Evolutionary conservation across 139 green algal species (phyloP).

Genomic region (Picochlorum sp.): DNA sequence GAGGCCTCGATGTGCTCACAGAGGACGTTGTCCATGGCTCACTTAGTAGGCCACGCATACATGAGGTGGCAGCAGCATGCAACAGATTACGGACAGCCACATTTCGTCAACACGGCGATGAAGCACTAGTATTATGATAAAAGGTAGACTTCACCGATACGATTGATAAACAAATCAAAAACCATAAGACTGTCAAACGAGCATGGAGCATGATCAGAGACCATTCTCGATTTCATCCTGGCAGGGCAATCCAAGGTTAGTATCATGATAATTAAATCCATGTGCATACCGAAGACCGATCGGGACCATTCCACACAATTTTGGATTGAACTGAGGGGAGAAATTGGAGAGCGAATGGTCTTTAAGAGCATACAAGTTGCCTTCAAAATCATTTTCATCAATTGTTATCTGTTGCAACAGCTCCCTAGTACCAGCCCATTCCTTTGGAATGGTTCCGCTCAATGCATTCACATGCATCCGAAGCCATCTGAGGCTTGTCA

Average conservation of each 20-base stretch:
- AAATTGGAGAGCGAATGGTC: slow-evolving; percentile 16
- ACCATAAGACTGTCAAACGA: too few relatives aligned
- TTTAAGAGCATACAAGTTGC: slow-evolving; percentile 27
- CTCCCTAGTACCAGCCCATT: slow-evolving; percentile 5
- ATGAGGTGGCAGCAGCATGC: slow-evolving; percentile 60
- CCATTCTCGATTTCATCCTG: slow-evolving; percentile 22
- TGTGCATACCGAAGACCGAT: slow-evolving; percentile 30
- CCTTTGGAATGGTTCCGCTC: slow-evolving; percentile 5
- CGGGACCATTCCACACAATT: slow-evolving; percentile 45
- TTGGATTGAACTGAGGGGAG: slow-evolving; percentile 18
- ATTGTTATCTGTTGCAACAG: neutral
- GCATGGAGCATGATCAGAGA: too few relatives aligned
- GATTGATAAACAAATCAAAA: too few relatives aligned
- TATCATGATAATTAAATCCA: slow-evolving; percentile 32
- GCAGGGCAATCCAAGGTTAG: slow-evolving; percentile 35
- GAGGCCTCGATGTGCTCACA: neutral
- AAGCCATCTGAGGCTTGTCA: slow-evolving; percentile 14
- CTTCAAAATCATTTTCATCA: slow-evolving; percentile 26
- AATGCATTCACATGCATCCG: slow-evolving; percentile 22
- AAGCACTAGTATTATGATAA: neutral
- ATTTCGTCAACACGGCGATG: slow-evolving; percentile 18
- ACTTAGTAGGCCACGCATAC: slow-evolving; percentile 41
- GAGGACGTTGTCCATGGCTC: slow-evolving; percentile 22
- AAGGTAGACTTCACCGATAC: too few relatives aligned
- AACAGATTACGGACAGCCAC: slow-evolving; percentile 47